Evolutionary conservation across 371 early-diverging fungal genomes (phyloP).

Genomic region (Mucor ambiguus): DNA sequence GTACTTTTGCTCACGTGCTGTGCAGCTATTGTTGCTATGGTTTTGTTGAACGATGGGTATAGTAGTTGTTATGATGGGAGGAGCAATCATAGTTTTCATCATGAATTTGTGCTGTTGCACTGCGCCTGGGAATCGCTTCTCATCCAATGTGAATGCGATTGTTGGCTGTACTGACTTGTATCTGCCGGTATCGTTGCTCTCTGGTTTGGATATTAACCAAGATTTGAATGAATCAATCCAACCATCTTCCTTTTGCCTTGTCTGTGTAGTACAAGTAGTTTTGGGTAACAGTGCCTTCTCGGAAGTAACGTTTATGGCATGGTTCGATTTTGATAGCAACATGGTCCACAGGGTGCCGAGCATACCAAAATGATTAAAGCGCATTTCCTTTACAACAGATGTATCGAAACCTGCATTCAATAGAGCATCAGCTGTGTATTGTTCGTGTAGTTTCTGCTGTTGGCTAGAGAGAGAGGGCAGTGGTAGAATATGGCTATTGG

Average conservation of each 20-base stretch:
- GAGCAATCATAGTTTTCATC: conserved; percentile 3
- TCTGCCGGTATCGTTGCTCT: background rate
- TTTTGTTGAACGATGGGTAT: background rate
- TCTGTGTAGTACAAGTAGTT: background rate
- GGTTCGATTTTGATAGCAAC: background rate
- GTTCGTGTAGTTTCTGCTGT: background rate
- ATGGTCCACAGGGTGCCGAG: conserved; percentile 19
- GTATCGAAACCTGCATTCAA: conserved; percentile 10
- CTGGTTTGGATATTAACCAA: conserved; percentile 9
- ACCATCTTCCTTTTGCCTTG: background rate
- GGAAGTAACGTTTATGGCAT: background rate
- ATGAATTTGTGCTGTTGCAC: background rate
- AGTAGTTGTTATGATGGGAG: conserved; percentile 4
- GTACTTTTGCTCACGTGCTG: background rate
- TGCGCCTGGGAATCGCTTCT: background rate
- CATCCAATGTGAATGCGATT: background rate
- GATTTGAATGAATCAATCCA: conserved; percentile 20
- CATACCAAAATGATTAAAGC: conserved; percentile 8
- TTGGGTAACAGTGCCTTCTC: background rate
- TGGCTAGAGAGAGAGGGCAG: background rate
- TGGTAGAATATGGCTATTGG: background rate
- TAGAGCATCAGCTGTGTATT: background rate
- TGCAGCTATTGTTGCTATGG: background rate
- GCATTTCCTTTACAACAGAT: conserved; percentile 15
- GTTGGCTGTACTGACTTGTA: background rate